A percentile compares a stretch with the other conserved stretches of the same genome.
phyloP scores from a whole-genome alignment of 305 asterid genomes.

The Fraxinus paxiana region DNA sequence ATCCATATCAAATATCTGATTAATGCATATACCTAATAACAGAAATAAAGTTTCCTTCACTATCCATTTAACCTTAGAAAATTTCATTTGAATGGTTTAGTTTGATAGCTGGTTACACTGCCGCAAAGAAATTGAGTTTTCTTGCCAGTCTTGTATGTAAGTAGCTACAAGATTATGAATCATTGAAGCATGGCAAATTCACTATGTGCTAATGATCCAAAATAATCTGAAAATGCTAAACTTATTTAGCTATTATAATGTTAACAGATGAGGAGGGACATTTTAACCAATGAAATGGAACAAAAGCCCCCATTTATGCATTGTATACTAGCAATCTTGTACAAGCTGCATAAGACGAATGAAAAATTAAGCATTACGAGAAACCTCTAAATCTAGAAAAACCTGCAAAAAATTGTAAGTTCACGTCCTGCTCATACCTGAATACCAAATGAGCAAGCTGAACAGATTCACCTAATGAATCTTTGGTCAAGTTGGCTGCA shows the following conservation, averaged over 20 bases:
- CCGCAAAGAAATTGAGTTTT: background rate
- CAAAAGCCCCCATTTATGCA: background rate
- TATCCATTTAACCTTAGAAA: background rate
- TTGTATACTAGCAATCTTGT: background rate
- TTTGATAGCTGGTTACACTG: background rate
- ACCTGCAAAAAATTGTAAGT: background rate
- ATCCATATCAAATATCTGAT: background rate
- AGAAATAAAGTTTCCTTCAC: background rate
- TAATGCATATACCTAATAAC: background rate
- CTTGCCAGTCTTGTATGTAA: background rate
- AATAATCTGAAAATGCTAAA: background rate
- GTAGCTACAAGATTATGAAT: background rate
- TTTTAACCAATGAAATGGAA: background rate
- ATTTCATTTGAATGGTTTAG: background rate
- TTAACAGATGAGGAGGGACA: background rate
- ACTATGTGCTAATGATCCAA: background rate
- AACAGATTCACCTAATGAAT: conserved; percentile 63
- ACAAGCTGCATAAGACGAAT: background rate
- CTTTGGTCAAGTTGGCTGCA: conserved; percentile 51
- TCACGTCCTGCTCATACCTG: conserved; percentile 41
- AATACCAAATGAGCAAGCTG: conserved; percentile 80
- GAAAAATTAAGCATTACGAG: background rate
- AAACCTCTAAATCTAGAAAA: background rate
- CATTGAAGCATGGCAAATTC: background rate
- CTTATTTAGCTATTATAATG: background rate